phyloP scores from a whole-genome alignment of 768 basidiomycete genomes.

The Amyloporia xantha region DNA sequence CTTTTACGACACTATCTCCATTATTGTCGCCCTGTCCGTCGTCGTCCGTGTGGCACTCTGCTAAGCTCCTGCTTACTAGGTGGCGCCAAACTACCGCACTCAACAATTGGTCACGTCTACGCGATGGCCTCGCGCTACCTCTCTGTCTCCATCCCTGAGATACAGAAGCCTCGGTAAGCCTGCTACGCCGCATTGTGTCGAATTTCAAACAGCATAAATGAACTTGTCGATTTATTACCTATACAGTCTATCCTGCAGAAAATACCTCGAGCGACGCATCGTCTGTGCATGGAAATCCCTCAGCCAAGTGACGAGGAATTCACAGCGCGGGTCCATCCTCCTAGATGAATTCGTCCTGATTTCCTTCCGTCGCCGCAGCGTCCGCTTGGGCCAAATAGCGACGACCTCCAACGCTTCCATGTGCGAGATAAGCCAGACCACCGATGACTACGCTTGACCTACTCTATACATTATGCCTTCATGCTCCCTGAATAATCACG shows the following conservation, averaged over 20 bases:
- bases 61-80: neutral
- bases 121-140: constrained; percentile 14
- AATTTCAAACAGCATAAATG: neutral
- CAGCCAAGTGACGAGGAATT: constrained; percentile 45
- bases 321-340: constrained; percentile 45
- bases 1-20: neutral
- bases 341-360: constrained; percentile 59
- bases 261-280: constrained; percentile 51
- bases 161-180: constrained; percentile 6
- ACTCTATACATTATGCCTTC: neutral
- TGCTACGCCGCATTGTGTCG: neutral
- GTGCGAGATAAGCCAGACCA: neutral
- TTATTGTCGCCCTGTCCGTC: neutral
- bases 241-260: constrained; percentile 31
- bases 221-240: neutral
- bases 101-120: neutral
- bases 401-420: neutral
- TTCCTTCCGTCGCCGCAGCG: constrained; percentile 48
- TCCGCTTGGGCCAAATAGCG: constrained; percentile 29
- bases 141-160: constrained; percentile 2
- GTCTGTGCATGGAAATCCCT: constrained; percentile 57
- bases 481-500: neutral
- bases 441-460: neutral
- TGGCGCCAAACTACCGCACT: neutral
- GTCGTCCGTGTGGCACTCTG: neutral